Base-by-base conservation (phyloP, 2,329 filamentous ascomycete genomes). In the Aspergillus ustus region DNA sequence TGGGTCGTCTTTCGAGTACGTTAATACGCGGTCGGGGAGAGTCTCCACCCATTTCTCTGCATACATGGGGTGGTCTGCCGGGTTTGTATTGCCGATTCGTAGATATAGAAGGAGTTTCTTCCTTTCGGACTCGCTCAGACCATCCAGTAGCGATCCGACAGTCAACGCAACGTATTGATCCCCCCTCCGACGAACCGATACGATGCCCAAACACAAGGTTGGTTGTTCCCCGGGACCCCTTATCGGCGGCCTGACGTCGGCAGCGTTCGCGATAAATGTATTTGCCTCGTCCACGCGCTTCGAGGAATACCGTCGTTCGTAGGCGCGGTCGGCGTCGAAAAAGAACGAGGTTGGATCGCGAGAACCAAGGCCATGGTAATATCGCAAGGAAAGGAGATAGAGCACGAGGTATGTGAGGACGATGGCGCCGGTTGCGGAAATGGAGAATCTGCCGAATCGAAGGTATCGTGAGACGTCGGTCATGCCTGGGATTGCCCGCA, bases 91-190 rank as follows among this genome's bases (percentile, higher is more conserved):
- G 2, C 75, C 73, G 45, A 83, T 73, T 40, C 81, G 78, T 5
- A 80, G 71, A 3, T 76, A 68, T 11, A 82, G 61, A 59, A 77
- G 73, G 13, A 82, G 73, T 13, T 74, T 69, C 15, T 69, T 65
- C 17, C 80, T 69, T 65, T 82, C 80, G 15, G 71, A 65, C 2
- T 69, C 62, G 7, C 69, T 75, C 4, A 83, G 67, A 2, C 77
- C 80, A 1, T 76, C 74, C 1, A 82, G 69, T 5, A 83, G 61
- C 1, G 78, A 80, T 7, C 77, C 80, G 2, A 82, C 68, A 0
- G 78, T 72, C 20, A 72, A 70, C 4, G 69, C 70, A 15, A 82
- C 69, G 60, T 82, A 81, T 28, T 75, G 69, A 1, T 73, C 72
- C 4, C 70, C 73, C 4, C 76, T 64, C 29, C 80, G 72, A 19